Conservation (phyloP, 176 grass and related monocot genomes). For the Chrysopogon serrulatus region DNA sequence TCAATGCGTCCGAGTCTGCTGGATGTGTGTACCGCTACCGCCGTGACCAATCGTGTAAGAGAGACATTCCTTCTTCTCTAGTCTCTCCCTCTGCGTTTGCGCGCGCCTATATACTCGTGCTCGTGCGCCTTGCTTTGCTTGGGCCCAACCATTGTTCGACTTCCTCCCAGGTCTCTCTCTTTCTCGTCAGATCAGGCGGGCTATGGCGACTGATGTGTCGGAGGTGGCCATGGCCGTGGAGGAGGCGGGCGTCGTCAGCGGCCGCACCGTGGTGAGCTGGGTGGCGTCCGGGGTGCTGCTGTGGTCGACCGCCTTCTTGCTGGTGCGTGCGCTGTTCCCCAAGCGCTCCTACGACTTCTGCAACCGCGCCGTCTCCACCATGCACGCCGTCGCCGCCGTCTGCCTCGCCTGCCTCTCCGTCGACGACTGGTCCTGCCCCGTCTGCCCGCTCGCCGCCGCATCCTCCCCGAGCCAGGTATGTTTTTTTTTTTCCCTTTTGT, state of each 20-base stretch:
- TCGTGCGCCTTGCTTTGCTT: not conserved
- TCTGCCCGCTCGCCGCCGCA: conserved; percentile 45
- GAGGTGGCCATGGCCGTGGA: not conserved
- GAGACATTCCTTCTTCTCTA: not conserved
- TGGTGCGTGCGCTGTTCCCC: conserved; percentile 29
- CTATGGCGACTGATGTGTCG: not conserved
- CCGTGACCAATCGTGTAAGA: not conserved
- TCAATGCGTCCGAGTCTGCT: not conserved
- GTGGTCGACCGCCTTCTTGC: conserved; percentile 59
- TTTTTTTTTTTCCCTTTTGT: not conserved
- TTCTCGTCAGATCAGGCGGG: not conserved
- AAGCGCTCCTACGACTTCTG: conserved; percentile 62
- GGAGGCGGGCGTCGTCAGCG: not conserved
- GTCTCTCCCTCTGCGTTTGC: too few species aligned
- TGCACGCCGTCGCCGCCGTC: conserved; percentile 51
- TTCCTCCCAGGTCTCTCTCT: not conserved
- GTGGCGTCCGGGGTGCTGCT: conserved; percentile 39
- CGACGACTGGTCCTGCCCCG: conserved; percentile 41
- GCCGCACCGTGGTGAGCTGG: conserved; percentile 21
- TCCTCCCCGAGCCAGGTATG: conserved; percentile 57
- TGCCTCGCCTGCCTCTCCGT: conserved; percentile 56
- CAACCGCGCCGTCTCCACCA: conserved; percentile 56
- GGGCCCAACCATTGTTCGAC: not conserved
- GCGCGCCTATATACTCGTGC: not conserved
- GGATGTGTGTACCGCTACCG: not conserved